These are phyloP conservation scores for Penicillium concentricum DNA, from an alignment of 2,329 filamentous ascomycete genomes.

Conservation along the genomic window DNA sequence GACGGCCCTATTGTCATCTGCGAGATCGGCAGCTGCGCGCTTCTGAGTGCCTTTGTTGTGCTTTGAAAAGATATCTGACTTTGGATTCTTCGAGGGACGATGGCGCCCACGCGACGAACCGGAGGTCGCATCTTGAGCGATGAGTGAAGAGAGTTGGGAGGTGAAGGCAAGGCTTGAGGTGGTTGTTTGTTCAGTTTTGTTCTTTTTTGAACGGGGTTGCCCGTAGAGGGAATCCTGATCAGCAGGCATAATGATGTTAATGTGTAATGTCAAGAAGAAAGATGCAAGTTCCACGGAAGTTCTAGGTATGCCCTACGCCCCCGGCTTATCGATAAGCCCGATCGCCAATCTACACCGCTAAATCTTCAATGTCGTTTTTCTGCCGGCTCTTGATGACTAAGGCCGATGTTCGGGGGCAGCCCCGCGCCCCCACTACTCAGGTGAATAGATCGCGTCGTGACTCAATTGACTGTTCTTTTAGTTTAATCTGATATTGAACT, in stretches of 20 bases:
- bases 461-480: slow-evolving; percentile 3
- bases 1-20: slow-evolving; percentile 54
- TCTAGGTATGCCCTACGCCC: background rate
- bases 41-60: slow-evolving; percentile 64
- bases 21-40: slow-evolving; percentile 59
- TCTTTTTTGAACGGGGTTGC: slow-evolving; percentile 62
- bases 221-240: slow-evolving; percentile 64
- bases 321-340: slow-evolving; percentile 4
- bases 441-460: slow-evolving; percentile 9
- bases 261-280: background rate
- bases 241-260: slow-evolving; percentile 11
- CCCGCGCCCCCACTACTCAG: slow-evolving; percentile 8
- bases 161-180: slow-evolving; percentile 80
- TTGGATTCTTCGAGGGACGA: slow-evolving; percentile 51
- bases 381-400: background rate
- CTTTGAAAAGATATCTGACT: slow-evolving; percentile 67
- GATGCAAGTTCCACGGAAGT: background rate
- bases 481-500: background rate
- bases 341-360: slow-evolving; percentile 3
- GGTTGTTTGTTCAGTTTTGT: slow-evolving; percentile 55
- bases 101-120: slow-evolving; percentile 43
- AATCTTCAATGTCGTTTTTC: background rate
- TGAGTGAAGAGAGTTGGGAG: slow-evolving; percentile 80
- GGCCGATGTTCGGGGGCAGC: slow-evolving; percentile 10
- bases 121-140: slow-evolving; percentile 55